Conservation (phyloP, 768 basidiomycete species). For the Tylopilus subfusipes region DNA sequence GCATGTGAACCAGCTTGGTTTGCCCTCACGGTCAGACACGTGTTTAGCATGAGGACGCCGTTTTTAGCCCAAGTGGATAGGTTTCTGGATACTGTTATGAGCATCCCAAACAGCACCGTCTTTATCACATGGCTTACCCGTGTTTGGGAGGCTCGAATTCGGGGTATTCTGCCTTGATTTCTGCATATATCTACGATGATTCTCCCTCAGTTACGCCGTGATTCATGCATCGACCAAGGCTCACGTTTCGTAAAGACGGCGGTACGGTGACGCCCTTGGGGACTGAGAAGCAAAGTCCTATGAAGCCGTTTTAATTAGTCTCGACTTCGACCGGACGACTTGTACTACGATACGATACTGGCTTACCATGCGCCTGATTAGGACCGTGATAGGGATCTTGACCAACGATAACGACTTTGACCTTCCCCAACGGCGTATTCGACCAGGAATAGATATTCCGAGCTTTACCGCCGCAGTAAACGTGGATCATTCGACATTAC, state of each 20-base stretch:
- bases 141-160: conserved; percentile 76
- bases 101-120: conserved; percentile 4
- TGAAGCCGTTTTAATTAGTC: conserved; percentile 4
- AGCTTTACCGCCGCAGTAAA: conserved; percentile 42
- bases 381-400: conserved; percentile 85
- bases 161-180: conserved; percentile 81
- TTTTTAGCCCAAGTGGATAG: conserved; percentile 76
- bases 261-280: conserved; percentile 69
- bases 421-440: conserved; percentile 76
- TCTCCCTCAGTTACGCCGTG: conserved; percentile 9
- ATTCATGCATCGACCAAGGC: conserved; percentile 20
- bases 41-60: conserved; percentile 90
- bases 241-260: conserved; percentile 79
- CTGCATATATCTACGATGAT: conserved; percentile 70
- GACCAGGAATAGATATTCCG: conserved; percentile 91
- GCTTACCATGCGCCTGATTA: conserved; percentile 81
- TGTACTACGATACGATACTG: background rate
- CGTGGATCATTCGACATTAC: conserved; percentile 2
- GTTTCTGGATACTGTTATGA: conserved; percentile 48
- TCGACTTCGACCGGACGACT: conserved; percentile 3
- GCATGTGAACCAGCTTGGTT: conserved; percentile 76
- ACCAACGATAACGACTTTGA: conserved; percentile 86
- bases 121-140: conserved; percentile 56
- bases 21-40: conserved; percentile 84
- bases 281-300: conserved; percentile 91